Base-by-base conservation (phyloP, 192 early-diverging fungal species). In the Allomyces macrogynus region DNA sequence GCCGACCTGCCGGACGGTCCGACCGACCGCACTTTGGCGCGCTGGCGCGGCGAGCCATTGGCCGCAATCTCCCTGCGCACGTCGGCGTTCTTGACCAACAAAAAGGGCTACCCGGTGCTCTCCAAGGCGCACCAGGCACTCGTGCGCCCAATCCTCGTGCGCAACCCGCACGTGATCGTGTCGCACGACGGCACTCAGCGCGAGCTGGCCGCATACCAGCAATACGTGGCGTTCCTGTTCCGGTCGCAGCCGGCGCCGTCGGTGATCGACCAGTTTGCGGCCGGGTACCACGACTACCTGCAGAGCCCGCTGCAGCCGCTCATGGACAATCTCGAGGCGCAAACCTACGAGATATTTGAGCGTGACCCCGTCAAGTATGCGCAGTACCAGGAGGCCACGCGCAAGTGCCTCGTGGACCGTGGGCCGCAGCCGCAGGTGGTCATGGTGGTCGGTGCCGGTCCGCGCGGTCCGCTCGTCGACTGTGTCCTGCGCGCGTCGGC, bases 301-400 rank as follows among this genome's bases (percentile, higher is more conserved):
- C 89, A 93, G 75, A 78, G 82, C 32, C 89, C 89, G 22, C 73
- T 94, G 22, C 83, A 91, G 81, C 96, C 96, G 12, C 76, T 99
- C 24, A 92, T 92, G 84, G 90, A 97, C 67, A 89, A 99, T 67
- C 78, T 99, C 40, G 92, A 92, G 62, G 88, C 89, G 10, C 84
- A 80, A 4, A 97, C 92, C 1, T 99, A 99, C 74, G 89, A 93
- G 74, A 89, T 89, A 0, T 99, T 97, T 77, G 96, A 97, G 72
- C 87, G 86, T 60, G 93, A 96, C 73, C 87, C 87, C 16, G 81
- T 91, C 54, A 99, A 99, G 72, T 99, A 99, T 75, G 76, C 82
- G 62, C 81, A 84, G 67, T 98, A 98, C 73, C 91, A 95, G 71
- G 68, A 78, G 68, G 89, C 85, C 8, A 76, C 87, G 27, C 68